Evolutionary conservation across 2,329 filamentous ascomycete species (phyloP).

Genomic region (Aureobasidium melanogenum): DNA sequence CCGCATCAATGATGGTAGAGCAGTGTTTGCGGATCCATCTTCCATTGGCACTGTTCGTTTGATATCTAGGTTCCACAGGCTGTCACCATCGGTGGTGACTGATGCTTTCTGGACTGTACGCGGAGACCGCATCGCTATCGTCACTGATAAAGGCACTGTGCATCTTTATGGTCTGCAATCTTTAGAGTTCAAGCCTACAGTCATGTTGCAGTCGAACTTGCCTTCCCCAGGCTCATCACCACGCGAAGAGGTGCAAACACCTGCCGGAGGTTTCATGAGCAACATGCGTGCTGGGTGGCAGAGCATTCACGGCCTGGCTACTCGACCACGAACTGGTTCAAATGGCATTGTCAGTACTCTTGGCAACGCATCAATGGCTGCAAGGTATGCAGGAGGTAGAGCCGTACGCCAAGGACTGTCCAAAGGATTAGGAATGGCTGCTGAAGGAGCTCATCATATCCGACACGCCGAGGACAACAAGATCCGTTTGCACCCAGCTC

Average conservation of each 20-base stretch:
- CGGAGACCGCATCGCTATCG: slow-evolving; percentile 75
- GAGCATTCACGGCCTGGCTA: slow-evolving; percentile 52
- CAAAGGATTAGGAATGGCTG: slow-evolving; percentile 64
- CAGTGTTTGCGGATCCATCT: neutral
- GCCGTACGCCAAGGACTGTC: slow-evolving; percentile 66
- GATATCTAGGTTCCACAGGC: slow-evolving; percentile 78
- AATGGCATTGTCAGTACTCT: slow-evolving; percentile 25
- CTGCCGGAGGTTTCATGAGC: slow-evolving; percentile 14
- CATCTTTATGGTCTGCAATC: slow-evolving; percentile 58
- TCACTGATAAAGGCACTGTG: slow-evolving; percentile 90
- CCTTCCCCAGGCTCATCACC: slow-evolving; percentile 15
- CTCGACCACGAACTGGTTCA: slow-evolving; percentile 37
- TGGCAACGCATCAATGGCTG: slow-evolving; percentile 32
- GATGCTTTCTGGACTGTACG: slow-evolving; percentile 83
- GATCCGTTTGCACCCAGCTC: slow-evolving; percentile 53
- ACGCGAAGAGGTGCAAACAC: slow-evolving; percentile 8
- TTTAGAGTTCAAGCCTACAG: neutral
- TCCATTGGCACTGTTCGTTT: slow-evolving; percentile 31
- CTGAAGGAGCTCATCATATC: slow-evolving; percentile 58
- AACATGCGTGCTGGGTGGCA: slow-evolving; percentile 14
- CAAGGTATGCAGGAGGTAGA: slow-evolving; percentile 56
- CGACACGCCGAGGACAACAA: slow-evolving; percentile 69
- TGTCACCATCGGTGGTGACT: slow-evolving; percentile 84
- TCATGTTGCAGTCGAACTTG: neutral
- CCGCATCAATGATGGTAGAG: slow-evolving; percentile 40